Conservation (phyloP, 805 yeast species). For the Candida lessepsii region DNA sequence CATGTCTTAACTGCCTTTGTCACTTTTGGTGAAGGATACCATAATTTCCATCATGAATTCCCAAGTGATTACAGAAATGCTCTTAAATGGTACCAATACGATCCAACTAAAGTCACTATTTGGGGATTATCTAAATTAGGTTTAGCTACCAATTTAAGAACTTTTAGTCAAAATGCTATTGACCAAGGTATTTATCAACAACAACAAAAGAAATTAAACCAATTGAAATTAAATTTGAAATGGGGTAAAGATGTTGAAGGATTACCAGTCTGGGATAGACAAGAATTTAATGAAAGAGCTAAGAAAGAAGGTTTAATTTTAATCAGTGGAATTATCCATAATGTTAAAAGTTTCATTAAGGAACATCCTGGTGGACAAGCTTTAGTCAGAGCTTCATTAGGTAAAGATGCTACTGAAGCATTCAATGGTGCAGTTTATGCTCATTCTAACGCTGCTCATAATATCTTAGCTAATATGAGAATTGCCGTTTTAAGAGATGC, state of each 20-base stretch:
- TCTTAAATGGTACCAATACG: conserved; percentile 82
- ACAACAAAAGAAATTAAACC: conserved; percentile 74
- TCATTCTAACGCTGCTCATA: conserved; percentile 85
- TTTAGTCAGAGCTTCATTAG: conserved; percentile 64
- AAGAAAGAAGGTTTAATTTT: conserved; percentile 61
- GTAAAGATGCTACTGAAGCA: conserved; percentile 81
- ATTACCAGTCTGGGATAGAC: conserved; percentile 73
- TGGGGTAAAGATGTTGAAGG: conserved; percentile 73
- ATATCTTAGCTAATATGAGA: conserved; percentile 77
- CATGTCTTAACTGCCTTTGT: conserved; percentile 77
- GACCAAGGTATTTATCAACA: conserved; percentile 82
- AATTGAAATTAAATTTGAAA: conserved; percentile 57
- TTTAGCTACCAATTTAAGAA: conserved; percentile 69
- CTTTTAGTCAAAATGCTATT: conserved; percentile 75
- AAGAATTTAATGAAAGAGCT: conserved; percentile 53
- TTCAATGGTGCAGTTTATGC: conserved; percentile 85
- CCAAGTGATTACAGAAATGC: conserved; percentile 89
- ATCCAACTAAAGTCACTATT: conserved; percentile 72
- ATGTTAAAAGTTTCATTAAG: conserved; percentile 62
- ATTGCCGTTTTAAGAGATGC: conserved; percentile 74
- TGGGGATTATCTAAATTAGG: conserved; percentile 62
- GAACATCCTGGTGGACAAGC: conserved; percentile 88
- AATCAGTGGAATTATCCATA: conserved; percentile 78
- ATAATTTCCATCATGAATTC: conserved; percentile 88
- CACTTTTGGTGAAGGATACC: conserved; percentile 88